Conservation (phyloP, 495 filamentous ascomycete species). For the Penicillium salamii region DNA sequence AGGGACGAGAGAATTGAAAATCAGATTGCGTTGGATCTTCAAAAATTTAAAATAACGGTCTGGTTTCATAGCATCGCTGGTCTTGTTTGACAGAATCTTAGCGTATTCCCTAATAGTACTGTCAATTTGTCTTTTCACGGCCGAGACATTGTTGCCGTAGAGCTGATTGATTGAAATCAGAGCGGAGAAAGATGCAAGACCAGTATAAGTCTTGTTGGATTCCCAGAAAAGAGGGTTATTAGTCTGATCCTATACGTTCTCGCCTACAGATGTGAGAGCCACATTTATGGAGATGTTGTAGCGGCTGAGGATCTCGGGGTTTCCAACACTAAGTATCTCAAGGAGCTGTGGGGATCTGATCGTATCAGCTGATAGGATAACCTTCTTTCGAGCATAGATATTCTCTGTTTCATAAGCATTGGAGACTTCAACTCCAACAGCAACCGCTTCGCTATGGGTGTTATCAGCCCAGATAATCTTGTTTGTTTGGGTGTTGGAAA, state of each 20-base stretch:
- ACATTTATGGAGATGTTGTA: constrained; percentile 44
- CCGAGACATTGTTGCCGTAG: too few species aligned
- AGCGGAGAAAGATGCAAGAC: background rate
- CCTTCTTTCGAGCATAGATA: constrained; percentile 43
- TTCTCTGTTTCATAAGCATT: constrained; percentile 20
- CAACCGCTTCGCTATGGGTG: background rate
- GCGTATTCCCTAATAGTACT: too few species aligned
- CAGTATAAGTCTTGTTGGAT: constrained; percentile 24
- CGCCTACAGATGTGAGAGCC: constrained; percentile 48
- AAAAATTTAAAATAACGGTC: too few species aligned
- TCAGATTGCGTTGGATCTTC: too few species aligned
- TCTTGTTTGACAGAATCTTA: too few species aligned
- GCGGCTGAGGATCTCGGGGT: constrained; percentile 30
- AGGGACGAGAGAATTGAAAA: too few species aligned
- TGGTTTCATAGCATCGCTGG: too few species aligned
- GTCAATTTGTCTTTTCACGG: too few species aligned
- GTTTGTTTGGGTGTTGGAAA: constrained; percentile 4
- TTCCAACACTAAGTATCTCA: constrained; percentile 54
- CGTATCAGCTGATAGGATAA: constrained; percentile 54
- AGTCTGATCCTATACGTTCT: constrained; percentile 56
- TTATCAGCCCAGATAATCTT: background rate
- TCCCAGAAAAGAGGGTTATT: too few species aligned
- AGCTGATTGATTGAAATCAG: background rate
- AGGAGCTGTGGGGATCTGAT: constrained; percentile 54
- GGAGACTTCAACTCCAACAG: constrained; percentile 32